A percentile compares a stretch with the other conserved stretches of the same genome.
phyloP scores from a whole-genome alignment of 805 yeast genomes.

The Candida maris region DNA sequence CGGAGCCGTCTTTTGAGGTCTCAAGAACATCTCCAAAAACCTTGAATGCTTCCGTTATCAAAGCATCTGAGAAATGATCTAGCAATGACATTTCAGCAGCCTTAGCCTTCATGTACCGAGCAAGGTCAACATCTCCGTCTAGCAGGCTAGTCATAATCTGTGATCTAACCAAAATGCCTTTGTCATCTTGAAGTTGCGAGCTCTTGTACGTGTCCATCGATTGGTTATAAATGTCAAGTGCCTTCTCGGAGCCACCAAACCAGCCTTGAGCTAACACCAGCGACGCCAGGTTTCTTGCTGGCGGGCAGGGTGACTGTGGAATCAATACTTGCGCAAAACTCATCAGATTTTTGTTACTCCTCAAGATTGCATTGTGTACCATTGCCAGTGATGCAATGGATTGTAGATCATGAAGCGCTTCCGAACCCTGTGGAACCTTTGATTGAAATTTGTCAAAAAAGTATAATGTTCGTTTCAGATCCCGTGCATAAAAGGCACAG shows the following conservation, averaged over 20 bases:
- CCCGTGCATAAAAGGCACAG: conserved; percentile 23
- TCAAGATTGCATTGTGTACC: conserved; percentile 21
- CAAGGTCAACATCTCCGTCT: conserved; percentile 29
- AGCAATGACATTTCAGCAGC: conserved; percentile 25
- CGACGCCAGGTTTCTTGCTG: conserved; percentile 23
- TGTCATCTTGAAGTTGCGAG: conserved; percentile 9
- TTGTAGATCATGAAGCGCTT: conserved; percentile 18
- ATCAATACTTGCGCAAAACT: conserved; percentile 26
- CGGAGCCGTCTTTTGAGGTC: conserved; percentile 12
- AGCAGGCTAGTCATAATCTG: conserved; percentile 25
- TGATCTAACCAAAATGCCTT: conserved; percentile 26
- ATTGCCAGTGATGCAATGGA: conserved; percentile 21
- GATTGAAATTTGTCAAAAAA: conserved; percentile 24
- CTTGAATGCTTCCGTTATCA: conserved; percentile 25
- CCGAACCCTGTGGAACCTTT: conserved; percentile 23
- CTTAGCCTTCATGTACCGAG: conserved; percentile 29
- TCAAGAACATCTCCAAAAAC: conserved; percentile 30
- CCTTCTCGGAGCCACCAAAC: conserved; percentile 27
- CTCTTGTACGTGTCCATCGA: conserved; percentile 20
- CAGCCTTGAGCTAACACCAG: conserved; percentile 26
- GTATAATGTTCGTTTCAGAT: conserved; percentile 21
- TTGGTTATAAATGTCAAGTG: conserved; percentile 32
- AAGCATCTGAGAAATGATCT: conserved; percentile 19
- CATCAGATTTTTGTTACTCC: conserved; percentile 11
- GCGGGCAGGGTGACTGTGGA: conserved; percentile 26